Conservation (phyloP, 2,329 filamentous ascomycete genomes). For the Paracamarosporium sp. region DNA sequence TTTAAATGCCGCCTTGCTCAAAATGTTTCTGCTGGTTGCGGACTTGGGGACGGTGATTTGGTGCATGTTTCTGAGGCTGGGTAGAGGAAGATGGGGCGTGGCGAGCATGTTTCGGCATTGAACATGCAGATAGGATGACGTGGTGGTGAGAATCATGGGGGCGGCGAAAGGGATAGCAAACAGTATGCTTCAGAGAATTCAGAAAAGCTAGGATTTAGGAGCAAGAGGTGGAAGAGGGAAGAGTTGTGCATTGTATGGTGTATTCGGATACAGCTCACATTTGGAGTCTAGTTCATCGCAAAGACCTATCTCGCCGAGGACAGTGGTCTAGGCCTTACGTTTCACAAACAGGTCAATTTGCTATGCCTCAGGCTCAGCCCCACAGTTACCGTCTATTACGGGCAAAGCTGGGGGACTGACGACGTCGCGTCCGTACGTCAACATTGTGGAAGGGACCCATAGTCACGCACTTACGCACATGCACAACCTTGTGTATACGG, state of each 20-base stretch:
- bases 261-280: no score
- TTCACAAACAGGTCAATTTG: background rate
- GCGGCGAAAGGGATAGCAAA: background rate
- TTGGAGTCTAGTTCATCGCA: no score
- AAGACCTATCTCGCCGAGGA: background rate
- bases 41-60: constrained; percentile 1
- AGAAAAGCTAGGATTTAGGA: background rate
- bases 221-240: background rate
- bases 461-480: background rate
- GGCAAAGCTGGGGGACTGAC: background rate
- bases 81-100: background rate
- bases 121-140: background rate
- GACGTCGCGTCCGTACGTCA: background rate
- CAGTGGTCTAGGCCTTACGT: background rate
- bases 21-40: constrained; percentile 4
- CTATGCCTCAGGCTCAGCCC: background rate
- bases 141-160: background rate
- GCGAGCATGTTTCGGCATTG: background rate
- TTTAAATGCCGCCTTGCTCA: constrained; percentile 6
- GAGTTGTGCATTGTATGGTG: background rate
- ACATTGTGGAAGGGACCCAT: background rate
- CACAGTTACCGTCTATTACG: background rate
- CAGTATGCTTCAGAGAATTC: background rate
- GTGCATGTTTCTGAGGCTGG: background rate
- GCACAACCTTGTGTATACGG: background rate